Base-by-base conservation (phyloP, 345 rosid species). In the Acer saccharum region DNA sequence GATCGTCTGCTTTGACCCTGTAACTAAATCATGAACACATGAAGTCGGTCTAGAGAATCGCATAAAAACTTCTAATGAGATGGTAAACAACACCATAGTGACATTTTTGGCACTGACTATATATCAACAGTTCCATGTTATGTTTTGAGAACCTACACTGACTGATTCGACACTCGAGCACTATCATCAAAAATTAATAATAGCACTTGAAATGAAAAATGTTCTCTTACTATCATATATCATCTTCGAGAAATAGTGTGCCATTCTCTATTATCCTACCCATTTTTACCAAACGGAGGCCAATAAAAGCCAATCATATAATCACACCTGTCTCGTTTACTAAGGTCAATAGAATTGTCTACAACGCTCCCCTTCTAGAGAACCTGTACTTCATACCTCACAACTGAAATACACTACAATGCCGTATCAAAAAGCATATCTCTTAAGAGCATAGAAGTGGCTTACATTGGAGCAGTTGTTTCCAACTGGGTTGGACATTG, bases 381-480 rank as follows among this genome's bases (percentile, higher is more conserved):
- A 55, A 69, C 71, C 64, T 60, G 55, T 68, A 60, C 1, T 46
- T 43, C 55, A 21, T 64, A 64, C 55, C 58, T 17, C 17, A 32
- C 32, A 32, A 76, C 67, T 32, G 72, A 79, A 32, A 60, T 55
- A 62, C 65, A 23, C 84, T 77, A 86, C 73, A 86, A 84, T 71
- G 87, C 83, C 72, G 79, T 80, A 86, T 80, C 85, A 79, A 80
- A 83, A 79, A 82, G 82, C 86, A 76, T 80, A n/a, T 84, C 86
- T 77, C 85, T 77, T 73, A 84, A 84, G 79, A 1, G 86, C 80
- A 79, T 81, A 88, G 72, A 86, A 82, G 78, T 84, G 82, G 44
- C 96, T 87, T 83, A 92, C 97, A 73, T 90, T 85, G 25, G 93
- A 78, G 84, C 80, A 91, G 72, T 83, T 88, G 89, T 79, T 88